Conservation (phyloP, 495 filamentous ascomycete species). For the Endocarpon pusillum region DNA sequence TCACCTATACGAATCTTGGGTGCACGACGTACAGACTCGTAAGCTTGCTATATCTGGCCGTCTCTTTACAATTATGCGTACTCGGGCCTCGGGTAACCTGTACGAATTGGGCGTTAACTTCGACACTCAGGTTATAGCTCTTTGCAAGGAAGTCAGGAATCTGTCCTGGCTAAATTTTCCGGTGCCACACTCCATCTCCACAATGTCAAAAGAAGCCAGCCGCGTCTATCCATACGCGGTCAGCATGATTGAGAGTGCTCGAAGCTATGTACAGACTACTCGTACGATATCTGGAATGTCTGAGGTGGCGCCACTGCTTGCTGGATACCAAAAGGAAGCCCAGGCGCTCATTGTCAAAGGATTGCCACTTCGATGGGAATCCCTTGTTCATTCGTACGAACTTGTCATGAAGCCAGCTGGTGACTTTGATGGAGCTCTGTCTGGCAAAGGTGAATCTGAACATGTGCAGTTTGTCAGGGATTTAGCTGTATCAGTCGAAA, state of each 20-base stretch:
- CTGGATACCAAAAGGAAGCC: constrained; percentile 77
- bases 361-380: constrained; percentile 83
- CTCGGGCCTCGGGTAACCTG: constrained; percentile 69
- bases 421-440: constrained; percentile 29
- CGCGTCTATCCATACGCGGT: constrained; percentile 94
- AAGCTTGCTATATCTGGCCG: constrained; percentile 81
- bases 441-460: constrained; percentile 60
- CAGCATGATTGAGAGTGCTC: constrained; percentile 92
- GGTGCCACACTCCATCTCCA: constrained; percentile 85
- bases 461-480: constrained; percentile 93
- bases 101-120: constrained; percentile 89
- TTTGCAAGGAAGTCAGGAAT: constrained; percentile 98
- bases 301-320: constrained; percentile 70
- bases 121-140: constrained; percentile 83
- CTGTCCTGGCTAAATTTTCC: constrained; percentile 82
- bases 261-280: constrained; percentile 74
- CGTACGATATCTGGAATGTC: constrained; percentile 66
- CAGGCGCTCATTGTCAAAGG: constrained; percentile 70
- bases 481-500: constrained; percentile 67
- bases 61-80: constrained; percentile 75
- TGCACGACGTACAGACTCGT: constrained; percentile 69
- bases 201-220: constrained; percentile 90
- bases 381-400: constrained; percentile 92
- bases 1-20: constrained; percentile 87
- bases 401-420: constrained; percentile 46